A percentile compares a stretch with the other conserved stretches of the same genome.
Conservation (phyloP, 2,329 filamentous ascomycete genomes). For the Aureobasidium sp. region DNA sequence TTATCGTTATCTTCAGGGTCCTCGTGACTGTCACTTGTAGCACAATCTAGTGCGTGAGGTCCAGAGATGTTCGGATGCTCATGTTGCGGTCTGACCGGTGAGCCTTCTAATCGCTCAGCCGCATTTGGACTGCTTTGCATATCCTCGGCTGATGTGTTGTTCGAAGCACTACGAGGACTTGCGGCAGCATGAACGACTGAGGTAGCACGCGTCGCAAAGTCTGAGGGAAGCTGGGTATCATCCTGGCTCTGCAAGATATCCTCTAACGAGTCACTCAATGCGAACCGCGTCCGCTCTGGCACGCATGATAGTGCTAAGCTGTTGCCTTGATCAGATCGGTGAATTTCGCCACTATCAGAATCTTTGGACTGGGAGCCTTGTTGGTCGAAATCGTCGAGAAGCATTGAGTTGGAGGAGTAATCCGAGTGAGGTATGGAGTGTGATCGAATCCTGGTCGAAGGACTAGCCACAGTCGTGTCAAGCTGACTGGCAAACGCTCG, state of each 20-base stretch:
- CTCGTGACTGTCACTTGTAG: not conserved
- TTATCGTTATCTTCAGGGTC: not conserved
- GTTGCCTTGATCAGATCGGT: not conserved
- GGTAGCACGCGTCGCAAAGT: not conserved
- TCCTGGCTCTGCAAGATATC: not conserved
- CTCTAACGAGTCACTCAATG: not conserved
- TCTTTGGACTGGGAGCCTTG: not conserved
- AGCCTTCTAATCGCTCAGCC: not conserved
- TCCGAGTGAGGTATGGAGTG: not conserved
- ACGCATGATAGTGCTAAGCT: not conserved
- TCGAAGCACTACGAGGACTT: not conserved
- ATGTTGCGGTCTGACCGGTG: not conserved
- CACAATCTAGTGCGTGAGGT: not conserved
- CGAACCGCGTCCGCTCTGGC: not conserved
- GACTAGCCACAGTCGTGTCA: conserved; percentile 10
- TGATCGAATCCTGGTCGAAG: not conserved
- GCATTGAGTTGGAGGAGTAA: conserved; percentile 1
- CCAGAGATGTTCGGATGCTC: not conserved
- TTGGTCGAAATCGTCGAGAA: conserved; percentile 1
- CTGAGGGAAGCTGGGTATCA: not conserved
- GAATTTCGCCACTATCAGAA: not conserved
- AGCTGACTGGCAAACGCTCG: conserved; percentile 24
- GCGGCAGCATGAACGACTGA: not conserved
- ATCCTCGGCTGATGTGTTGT: not conserved
- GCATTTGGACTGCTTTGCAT: not conserved